These are phyloP conservation scores for Lasiodiplodia hormozganensis DNA, from an alignment of 2,329 filamentous ascomycete genomes.

Conservation along the genomic window DNA sequence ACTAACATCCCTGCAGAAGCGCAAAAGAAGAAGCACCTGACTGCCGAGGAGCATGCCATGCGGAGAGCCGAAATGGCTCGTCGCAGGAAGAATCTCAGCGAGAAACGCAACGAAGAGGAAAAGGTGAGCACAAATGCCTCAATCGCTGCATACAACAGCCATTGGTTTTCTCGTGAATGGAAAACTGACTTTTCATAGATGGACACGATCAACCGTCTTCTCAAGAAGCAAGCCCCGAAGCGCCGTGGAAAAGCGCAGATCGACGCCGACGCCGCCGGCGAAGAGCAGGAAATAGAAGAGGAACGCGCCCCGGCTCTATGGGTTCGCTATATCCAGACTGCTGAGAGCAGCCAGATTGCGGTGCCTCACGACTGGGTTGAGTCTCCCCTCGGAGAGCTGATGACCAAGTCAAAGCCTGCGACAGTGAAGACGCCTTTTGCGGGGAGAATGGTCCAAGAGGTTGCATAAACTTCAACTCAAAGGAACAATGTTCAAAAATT, in stretches of 20 bases:
- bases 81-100: conserved; percentile 74
- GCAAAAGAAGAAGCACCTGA: conserved; percentile 76
- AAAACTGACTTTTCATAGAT: conserved; percentile 61
- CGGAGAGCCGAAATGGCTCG: conserved; percentile 76
- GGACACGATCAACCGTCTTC: conserved; percentile 89
- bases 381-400: conserved; percentile 67
- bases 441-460: conserved; percentile 29
- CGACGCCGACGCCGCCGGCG: conserved; percentile 38
- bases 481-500: not conserved
- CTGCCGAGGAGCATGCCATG: conserved; percentile 76
- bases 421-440: conserved; percentile 14
- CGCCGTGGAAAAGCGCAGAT: conserved; percentile 50
- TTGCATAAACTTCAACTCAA: not conserved
- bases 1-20: conserved; percentile 55
- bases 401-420: conserved; percentile 43
- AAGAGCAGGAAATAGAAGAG: conserved; percentile 55
- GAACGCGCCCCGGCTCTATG: conserved; percentile 66
- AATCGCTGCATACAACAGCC: not conserved
- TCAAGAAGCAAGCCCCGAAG: conserved; percentile 85
- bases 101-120: conserved; percentile 80
- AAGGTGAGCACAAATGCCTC: conserved; percentile 59
- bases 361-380: conserved; percentile 73
- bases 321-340: conserved; percentile 74
- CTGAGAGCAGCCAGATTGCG: conserved; percentile 66
- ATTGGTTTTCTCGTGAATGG: not conserved